Conservation (phyloP, 208 protist species). For the Trypanosoma avium region DNA sequence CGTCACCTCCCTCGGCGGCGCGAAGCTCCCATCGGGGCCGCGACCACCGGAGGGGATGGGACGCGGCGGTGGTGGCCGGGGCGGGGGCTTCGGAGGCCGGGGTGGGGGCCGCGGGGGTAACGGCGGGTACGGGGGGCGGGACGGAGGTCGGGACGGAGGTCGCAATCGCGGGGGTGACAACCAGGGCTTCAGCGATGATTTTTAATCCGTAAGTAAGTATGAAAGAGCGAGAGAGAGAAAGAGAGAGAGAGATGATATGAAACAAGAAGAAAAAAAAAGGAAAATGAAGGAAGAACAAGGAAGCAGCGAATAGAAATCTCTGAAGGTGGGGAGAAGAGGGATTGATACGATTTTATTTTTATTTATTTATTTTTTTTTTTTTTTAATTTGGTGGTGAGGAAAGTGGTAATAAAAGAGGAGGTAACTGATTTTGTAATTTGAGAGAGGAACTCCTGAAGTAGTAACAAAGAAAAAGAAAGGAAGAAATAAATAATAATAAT, state of each 20-base stretch:
- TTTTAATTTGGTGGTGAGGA: too few species aligned
- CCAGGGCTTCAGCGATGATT: conserved; percentile 83
- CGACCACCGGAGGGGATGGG: conserved; percentile 59
- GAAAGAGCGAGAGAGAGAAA: neutral
- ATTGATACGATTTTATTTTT: too few species aligned
- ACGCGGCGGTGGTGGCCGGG: conserved; percentile 42
- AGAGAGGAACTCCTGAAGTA: too few species aligned
- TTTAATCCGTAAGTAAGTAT: conserved; percentile 32
- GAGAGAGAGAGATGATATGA: conserved; percentile 9
- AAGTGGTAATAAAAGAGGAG: too few species aligned
- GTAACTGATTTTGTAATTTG: too few species aligned
- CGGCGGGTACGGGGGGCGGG: conserved; percentile 6
- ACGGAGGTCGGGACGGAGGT: conserved; percentile 13
- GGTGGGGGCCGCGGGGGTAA: conserved; percentile 11
- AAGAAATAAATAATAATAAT: neutral
- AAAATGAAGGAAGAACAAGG: conserved; percentile 13
- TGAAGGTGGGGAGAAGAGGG: too few species aligned
- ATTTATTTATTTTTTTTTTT: too few species aligned
- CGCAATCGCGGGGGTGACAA: conserved; percentile 43
- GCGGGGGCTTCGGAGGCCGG: conserved; percentile 34
- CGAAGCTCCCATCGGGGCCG: conserved; percentile 78
- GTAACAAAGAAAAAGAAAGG: too few species aligned
- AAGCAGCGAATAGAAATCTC: neutral
- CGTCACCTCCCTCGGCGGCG: conserved; percentile 77
- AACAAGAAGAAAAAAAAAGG: conserved; percentile 2